Evolutionary conservation across 305 asterid genomes (phyloP), one percentile per base, ranked within the genome.

Genomic region (Salvia sclarea): DNA sequence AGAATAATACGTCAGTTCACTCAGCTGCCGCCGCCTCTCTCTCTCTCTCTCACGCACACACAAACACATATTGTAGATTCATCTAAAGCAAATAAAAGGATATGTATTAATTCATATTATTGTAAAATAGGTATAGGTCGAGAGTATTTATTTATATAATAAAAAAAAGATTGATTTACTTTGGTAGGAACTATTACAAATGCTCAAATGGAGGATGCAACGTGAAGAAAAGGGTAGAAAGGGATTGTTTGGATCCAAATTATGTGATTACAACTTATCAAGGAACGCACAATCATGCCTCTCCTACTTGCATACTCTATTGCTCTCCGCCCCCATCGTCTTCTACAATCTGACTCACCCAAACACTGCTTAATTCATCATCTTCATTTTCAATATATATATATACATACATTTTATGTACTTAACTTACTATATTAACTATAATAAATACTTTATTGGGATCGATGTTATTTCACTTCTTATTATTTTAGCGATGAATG

Each of bases 141-240:
- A n/a, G n/a, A n/a, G n/a, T n/a, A n/a, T n/a, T n/a, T n/a, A n/a
- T n/a, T n/a, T n/a, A n/a, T n/a, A n/a, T n/a, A 33, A 33, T 33
- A 7, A 33, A 33, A 33, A 33, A 0, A 2, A 37, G 12, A 37
- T 37, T 6, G 21, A 17, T 58, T 0, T 28, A 0, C 11, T 11
- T 74, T 14, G 56, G 64, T 54, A 79, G 87, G 82, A 80, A 84
- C 68, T 84, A 84, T 61, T 84, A 59, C 74, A 82, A 79, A 62
- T 84, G 89, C 40, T 77, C 85, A 25, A 71, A 47, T 73, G 85
- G 25, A 76, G 82, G 85, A 66, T 84, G 89, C 71, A 35, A 22
- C 24, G 89, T 82, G 75, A 82, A 84, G 82, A 84, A 84, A 61
- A 78, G 84, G 63, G 84, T 84, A 4, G 87, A 84, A 71, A 82